Percentiles rank a stretch among this genome's conserved stretches.
Evolutionary conservation across 2,329 filamentous ascomycete genomes (phyloP).

Genomic region (Ophiocordyceps camponoti-saundersi): DNA sequence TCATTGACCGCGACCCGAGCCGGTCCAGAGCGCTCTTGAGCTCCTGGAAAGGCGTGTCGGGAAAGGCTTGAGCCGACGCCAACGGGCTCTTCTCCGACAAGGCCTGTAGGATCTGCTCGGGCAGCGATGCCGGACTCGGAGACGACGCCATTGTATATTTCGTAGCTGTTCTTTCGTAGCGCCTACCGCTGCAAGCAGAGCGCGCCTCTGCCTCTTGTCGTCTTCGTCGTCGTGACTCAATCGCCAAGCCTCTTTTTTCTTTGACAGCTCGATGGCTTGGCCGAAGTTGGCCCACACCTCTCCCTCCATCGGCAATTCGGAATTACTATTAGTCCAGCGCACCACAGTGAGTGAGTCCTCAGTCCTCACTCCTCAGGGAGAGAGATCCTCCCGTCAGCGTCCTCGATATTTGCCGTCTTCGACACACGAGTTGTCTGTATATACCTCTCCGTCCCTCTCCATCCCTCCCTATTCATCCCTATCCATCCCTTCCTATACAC

Average conservation of each 20-base stretch:
- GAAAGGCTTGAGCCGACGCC: slow-evolving; percentile 53
- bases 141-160: slow-evolving; percentile 14
- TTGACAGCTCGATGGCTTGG: background rate
- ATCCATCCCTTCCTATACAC: too few relatives aligned
- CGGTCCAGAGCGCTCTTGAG: slow-evolving; percentile 83
- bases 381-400: too few relatives aligned
- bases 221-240: background rate
- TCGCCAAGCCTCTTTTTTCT: background rate
- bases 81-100: slow-evolving; percentile 48
- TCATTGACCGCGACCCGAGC: slow-evolving; percentile 69
- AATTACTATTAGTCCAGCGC: slow-evolving; percentile 2
- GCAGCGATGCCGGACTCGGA: slow-evolving; percentile 20
- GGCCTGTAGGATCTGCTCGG: slow-evolving; percentile 46
- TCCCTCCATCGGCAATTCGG: background rate
- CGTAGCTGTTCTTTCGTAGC: slow-evolving; percentile 17
- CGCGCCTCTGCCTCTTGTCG: background rate
- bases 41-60: slow-evolving; percentile 43
- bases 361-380: too few relatives aligned
- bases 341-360: too few relatives aligned
- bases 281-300: background rate
- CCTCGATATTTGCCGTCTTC: too few relatives aligned
- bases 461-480: too few relatives aligned
- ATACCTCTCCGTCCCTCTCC: too few relatives aligned
- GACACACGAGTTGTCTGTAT: too few relatives aligned
- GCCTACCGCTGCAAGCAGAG: background rate